phyloP scores from a whole-genome alignment of 306 rosid genomes.

The Calophaca sinica region DNA sequence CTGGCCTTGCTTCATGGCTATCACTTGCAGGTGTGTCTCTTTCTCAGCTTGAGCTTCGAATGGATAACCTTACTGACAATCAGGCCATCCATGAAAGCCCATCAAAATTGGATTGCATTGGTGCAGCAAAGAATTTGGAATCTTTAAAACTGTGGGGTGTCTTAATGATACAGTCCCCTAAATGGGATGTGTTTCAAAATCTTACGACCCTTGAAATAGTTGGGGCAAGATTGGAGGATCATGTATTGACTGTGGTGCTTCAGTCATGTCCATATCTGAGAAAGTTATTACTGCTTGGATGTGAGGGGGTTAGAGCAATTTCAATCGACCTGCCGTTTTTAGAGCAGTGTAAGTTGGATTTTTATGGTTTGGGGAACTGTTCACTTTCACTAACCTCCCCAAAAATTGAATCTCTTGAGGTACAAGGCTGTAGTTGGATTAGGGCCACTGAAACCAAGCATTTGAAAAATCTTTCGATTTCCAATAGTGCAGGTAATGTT shows the following conservation, averaged over 20 bases:
- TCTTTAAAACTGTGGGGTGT: slow-evolving; percentile 94
- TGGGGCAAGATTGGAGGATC: slow-evolving; percentile 81
- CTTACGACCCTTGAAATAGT: slow-evolving; percentile 85
- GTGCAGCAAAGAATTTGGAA: slow-evolving; percentile 68
- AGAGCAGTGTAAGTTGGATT: slow-evolving; percentile 86
- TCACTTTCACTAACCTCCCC: slow-evolving; percentile 71
- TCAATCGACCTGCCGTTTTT: slow-evolving; percentile 71
- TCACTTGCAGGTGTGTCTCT: slow-evolving; percentile 63
- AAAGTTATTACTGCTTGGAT: slow-evolving; percentile 78
- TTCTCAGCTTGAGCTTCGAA: slow-evolving; percentile 77
- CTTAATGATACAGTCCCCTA: slow-evolving; percentile 69
- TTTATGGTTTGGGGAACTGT: slow-evolving; percentile 82
- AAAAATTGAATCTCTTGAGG: slow-evolving; percentile 77
- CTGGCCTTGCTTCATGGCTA: slow-evolving; percentile 90
- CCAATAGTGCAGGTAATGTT: slow-evolving; percentile 80
- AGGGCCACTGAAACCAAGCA: slow-evolving; percentile 65
- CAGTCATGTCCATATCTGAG: slow-evolving; percentile 70
- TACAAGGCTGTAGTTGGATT: slow-evolving; percentile 98
- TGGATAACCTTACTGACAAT: slow-evolving; percentile 73
- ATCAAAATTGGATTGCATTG: slow-evolving; percentile 77
- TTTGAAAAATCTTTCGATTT: slow-evolving; percentile 75
- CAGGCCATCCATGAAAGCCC: slow-evolving; percentile 58
- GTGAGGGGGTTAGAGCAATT: slow-evolving; percentile 78
- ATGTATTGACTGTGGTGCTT: slow-evolving; percentile 61
- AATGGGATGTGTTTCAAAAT: slow-evolving; percentile 75